Evolutionary conservation across 129 eudicot genomes (phyloP).

Genomic region (sunflower (Helianthus annuus)): HanXRQr2.0-SUNRISE NC_035444.2:77507369-77507868

Average conservation of each 20-base stretch:
- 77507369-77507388: no score
- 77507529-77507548: constrained; percentile 75
- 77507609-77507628: constrained; percentile 58
- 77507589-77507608: constrained; percentile 48
- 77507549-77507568: constrained; percentile 78
- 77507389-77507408: constrained; percentile 29
- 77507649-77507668: constrained; percentile 75
- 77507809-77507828: constrained; percentile 6
- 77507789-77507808: neutral
- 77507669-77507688: constrained; percentile 81
- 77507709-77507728: neutral
- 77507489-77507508: constrained; percentile 84
- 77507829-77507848: neutral
- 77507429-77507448: constrained; percentile 72
- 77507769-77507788: neutral
- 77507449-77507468: constrained; percentile 69
- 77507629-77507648: constrained; percentile 61
- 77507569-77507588: constrained; percentile 87
- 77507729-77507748: no score
- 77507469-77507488: constrained; percentile 69
- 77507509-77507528: constrained; percentile 50
- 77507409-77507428: constrained; percentile 48
- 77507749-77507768: neutral
- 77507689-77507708: constrained; percentile 43
- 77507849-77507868: neutral